Percentiles rank a stretch among this genome's conserved stretches.
Evolutionary conservation across 805 yeast genomes (phyloP).

Genomic region (Yarrowia porcina): DNA sequence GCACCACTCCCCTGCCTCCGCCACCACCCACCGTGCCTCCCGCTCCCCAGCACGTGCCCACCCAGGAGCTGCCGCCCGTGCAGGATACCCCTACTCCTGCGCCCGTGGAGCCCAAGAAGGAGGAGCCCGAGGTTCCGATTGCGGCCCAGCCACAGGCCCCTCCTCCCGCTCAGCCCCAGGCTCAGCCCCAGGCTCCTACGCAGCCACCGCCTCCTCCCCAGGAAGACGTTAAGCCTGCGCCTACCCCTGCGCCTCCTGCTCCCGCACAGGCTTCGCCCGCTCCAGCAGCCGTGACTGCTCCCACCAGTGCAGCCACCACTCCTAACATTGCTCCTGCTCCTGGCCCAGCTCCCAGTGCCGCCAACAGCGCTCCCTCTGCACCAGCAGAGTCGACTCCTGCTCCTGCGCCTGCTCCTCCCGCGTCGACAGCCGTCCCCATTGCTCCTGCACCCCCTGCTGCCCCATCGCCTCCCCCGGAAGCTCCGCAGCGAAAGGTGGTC

Average conservation of each 20-base stretch:
- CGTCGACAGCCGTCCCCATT: neutral
- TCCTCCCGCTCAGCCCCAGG: neutral
- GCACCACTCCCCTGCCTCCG: neutral
- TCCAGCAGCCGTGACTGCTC: neutral
- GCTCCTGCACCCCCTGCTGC: neutral
- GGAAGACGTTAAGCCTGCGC: neutral
- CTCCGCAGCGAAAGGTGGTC: slow-evolving; percentile 42
- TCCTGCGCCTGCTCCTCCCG: neutral
- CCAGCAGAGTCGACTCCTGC: slow-evolving; percentile 16
- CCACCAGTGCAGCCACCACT: neutral
- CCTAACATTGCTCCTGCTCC: slow-evolving; percentile 8
- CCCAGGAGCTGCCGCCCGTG: neutral
- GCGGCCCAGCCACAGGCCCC: neutral
- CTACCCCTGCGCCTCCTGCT: neutral
- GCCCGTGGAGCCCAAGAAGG: slow-evolving; percentile 6
- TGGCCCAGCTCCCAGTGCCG: slow-evolving; percentile 16
- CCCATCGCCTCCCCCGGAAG: slow-evolving; percentile 29
- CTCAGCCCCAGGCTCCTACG: neutral
- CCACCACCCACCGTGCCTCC: slow-evolving; percentile 1
- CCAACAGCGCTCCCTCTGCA: slow-evolving; percentile 15
- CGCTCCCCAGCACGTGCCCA: slow-evolving; percentile 10
- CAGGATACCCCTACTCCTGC: slow-evolving; percentile 9
- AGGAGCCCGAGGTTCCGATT: neutral
- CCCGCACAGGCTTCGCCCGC: neutral
- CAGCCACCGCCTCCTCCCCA: neutral